These are phyloP conservation scores for Poronia punctata DNA, from an alignment of 495 filamentous ascomycete genomes.

Conservation along the genomic window DNA sequence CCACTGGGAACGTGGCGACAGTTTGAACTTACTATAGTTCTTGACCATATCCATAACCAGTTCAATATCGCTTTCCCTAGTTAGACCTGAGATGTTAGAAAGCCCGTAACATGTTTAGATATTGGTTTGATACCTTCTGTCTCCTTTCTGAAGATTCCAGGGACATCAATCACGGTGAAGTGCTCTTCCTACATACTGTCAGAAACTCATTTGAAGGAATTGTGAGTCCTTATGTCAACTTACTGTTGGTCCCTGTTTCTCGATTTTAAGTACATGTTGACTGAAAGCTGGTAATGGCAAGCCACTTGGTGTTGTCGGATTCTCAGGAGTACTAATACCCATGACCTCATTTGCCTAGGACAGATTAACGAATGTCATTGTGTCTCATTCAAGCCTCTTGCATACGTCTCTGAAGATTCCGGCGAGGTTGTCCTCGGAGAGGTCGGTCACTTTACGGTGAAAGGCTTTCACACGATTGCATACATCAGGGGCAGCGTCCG, in stretches of 20 bases:
- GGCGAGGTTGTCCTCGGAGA: slow-evolving; percentile 18
- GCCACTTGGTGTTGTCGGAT: slow-evolving; percentile 12
- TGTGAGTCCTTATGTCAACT: too few species aligned
- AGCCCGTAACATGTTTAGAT: neutral
- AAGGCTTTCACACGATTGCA: slow-evolving; percentile 15
- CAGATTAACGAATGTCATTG: slow-evolving; percentile 6
- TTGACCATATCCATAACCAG: slow-evolving; percentile 49
- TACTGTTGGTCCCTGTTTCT: slow-evolving; percentile 48
- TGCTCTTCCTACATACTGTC: slow-evolving; percentile 33
- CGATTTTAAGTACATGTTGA: slow-evolving; percentile 50
- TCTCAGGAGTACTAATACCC: slow-evolving; percentile 28
- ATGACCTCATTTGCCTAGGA: slow-evolving; percentile 39
- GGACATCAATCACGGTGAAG: slow-evolving; percentile 54
- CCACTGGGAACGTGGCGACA: neutral
- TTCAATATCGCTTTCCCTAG: slow-evolving; percentile 38
- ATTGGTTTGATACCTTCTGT: slow-evolving; percentile 27
- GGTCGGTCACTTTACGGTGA: slow-evolving; percentile 14
- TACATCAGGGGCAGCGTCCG: slow-evolving; percentile 13
- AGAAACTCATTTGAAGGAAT: too few species aligned
- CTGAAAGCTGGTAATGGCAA: slow-evolving; percentile 38
- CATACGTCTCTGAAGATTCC: slow-evolving; percentile 23
- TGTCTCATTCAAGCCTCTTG: neutral
- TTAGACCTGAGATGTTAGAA: slow-evolving; percentile 19
- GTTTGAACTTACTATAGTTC: slow-evolving; percentile 39
- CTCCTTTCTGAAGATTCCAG: slow-evolving; percentile 53